Base-by-base conservation (phyloP, 164 flowering plant genomes). In the Vitis labrusca region DNA sequence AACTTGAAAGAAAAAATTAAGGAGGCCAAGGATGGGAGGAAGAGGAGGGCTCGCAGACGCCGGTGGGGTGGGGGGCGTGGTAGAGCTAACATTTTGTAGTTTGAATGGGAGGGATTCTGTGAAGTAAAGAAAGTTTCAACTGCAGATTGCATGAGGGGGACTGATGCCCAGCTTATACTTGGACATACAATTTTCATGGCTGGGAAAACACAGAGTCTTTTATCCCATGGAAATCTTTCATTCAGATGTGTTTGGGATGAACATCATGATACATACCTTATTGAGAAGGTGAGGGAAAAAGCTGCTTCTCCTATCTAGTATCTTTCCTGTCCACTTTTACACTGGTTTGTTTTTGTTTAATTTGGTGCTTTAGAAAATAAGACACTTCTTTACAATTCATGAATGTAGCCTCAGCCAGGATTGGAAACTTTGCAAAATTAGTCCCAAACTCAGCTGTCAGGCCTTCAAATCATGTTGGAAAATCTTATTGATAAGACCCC, bases 1-100 rank as follows among this genome's bases (percentile, higher is more conserved):
- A 89, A 86, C 66, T 82, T 89, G 82, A 89, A 78, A 64, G 94
- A 91, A 70, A 91, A 89, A 64, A 78, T 17, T 2, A 92, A 89
- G 80, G 85, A 77, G 9, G 84, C 85, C 72, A 75, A 15, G 61
- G 89, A 88, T 74, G 87, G 84, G 48, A 85, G 87, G 70, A 88
- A 84, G 73, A 77, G 82, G 74, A 81, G 89, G 72, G 78, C 83
- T 74, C 84, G 85, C 14, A 68, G 70, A 52, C 85, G 88, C 9
- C 72, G 63, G 29, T 85, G 91, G 91, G 84, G 85, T 51, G 73
- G 74, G 19, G 68, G 67, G 23, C 76, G 17, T 15, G 59, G 63
- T 61, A 72, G 63, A 59, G 78, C 76, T 61, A 75, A 79, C 19
- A 16, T 61, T 63, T 62, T 74, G 9, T 74, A 65, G 72, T 48